Percentiles rank a stretch among this genome's conserved stretches.
These are phyloP conservation scores for Nidularia pulvinata DNA, from an alignment of 768 basidiomycete species.

Conservation along the genomic window DNA sequence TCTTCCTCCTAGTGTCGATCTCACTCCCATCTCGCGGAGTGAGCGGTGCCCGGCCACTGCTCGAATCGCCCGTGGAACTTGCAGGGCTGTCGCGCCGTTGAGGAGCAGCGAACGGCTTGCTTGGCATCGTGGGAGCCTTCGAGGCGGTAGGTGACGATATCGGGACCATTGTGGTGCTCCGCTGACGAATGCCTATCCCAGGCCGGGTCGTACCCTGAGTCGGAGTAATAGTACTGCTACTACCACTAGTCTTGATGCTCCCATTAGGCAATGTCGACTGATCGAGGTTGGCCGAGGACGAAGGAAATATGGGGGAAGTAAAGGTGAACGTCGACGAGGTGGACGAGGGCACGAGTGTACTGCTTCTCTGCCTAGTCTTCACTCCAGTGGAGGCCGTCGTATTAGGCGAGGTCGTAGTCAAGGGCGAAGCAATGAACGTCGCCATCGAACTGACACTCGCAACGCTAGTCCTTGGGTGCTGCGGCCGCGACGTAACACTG, in stretches of 20 bases:
- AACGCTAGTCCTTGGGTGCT: slow-evolving; percentile 24
- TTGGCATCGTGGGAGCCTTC: slow-evolving; percentile 19
- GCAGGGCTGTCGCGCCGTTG: slow-evolving; percentile 65
- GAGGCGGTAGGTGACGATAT: slow-evolving; percentile 16
- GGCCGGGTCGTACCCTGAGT: neutral
- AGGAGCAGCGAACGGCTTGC: slow-evolving; percentile 54
- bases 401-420: slow-evolving; percentile 1
- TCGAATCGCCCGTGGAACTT: slow-evolving; percentile 86
- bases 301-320: slow-evolving; percentile 2
- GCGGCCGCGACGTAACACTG: slow-evolving; percentile 61
- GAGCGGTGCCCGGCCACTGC: slow-evolving; percentile 70
- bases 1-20: slow-evolving; percentile 22
- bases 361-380: slow-evolving; percentile 33
- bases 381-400: neutral
- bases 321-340: slow-evolving; percentile 16
- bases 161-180: slow-evolving; percentile 40
- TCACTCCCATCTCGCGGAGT: slow-evolving; percentile 85
- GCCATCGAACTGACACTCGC: slow-evolving; percentile 2
- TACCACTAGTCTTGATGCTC: neutral
- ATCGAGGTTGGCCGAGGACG: neutral
- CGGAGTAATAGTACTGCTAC: neutral
- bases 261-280: slow-evolving; percentile 2
- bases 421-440: neutral
- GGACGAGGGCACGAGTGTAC: slow-evolving; percentile 31
- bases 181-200: slow-evolving; percentile 18